phyloP scores from a whole-genome alignment of 75 land plant species.

The Pseudotsuga menziesii region DNA sequence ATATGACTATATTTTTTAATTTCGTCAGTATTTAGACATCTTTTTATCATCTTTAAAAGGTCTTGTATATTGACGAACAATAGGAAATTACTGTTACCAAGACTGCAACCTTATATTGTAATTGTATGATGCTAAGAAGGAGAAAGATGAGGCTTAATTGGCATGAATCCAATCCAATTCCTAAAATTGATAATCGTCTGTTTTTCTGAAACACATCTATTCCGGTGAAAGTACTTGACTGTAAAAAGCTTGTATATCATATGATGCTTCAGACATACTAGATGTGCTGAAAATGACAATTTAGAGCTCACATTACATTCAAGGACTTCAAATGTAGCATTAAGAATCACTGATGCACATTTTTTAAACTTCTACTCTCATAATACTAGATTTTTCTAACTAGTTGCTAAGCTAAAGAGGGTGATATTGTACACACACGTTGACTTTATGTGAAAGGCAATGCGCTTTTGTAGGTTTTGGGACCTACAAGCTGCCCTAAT shows the following conservation, averaged over 20 bases:
- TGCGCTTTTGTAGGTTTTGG: not conserved
- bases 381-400: not conserved
- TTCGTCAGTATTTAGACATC: not conserved
- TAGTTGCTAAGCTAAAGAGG: not conserved
- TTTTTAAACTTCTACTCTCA: not conserved
- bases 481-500: too few relatives aligned
- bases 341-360: not conserved
- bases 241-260: not conserved
- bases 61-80: not conserved
- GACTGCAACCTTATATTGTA: not conserved
- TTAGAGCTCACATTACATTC: not conserved
- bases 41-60: not conserved
- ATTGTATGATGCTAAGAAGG: not conserved
- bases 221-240: not conserved
- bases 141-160: not conserved
- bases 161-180: not conserved
- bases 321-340: not conserved
- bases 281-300: not conserved
- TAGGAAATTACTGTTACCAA: not conserved
- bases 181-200: not conserved
- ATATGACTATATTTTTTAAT: not conserved
- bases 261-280: not conserved
- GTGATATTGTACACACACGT: not conserved
- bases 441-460: not conserved
- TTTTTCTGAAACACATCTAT: not conserved